Percentiles rank a stretch among this genome's conserved stretches.
Conservation (phyloP, 2,329 filamentous ascomycete species). For the Claviceps africana region DNA sequence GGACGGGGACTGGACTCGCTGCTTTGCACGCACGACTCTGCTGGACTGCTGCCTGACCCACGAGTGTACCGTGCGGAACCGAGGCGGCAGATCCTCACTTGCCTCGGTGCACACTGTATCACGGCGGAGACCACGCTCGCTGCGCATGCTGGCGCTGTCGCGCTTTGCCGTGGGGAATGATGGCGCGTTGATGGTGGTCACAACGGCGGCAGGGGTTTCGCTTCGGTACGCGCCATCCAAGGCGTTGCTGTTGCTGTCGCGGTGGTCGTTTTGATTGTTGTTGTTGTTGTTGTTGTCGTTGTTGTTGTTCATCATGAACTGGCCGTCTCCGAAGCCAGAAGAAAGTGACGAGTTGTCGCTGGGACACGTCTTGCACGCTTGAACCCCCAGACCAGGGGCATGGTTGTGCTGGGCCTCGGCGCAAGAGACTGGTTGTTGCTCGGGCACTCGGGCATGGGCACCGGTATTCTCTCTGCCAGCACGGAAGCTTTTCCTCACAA, state of each 20-base stretch:
- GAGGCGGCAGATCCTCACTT: slow-evolving; percentile 39
- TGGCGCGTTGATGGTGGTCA: slow-evolving; percentile 8
- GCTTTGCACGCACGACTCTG: slow-evolving; percentile 33
- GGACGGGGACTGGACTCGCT: slow-evolving; percentile 13
- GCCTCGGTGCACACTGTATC: slow-evolving; percentile 39
- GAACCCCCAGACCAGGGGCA: slow-evolving; percentile 8
- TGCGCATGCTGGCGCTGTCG: slow-evolving; percentile 3
- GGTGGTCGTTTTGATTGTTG: neutral
- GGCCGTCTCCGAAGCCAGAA: slow-evolving; percentile 49
- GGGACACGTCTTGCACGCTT: slow-evolving; percentile 19
- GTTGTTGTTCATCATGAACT: slow-evolving; percentile 31
- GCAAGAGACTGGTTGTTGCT: slow-evolving; percentile 3
- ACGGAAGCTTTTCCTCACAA: slow-evolving; percentile 4
- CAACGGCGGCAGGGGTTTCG: slow-evolving; percentile 5
- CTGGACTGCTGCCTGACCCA: slow-evolving; percentile 53
- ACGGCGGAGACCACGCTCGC: slow-evolving; percentile 13
- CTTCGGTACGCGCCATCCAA: slow-evolving; percentile 14
- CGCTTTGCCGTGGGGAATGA: slow-evolving; percentile 4
- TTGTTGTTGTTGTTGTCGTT: neutral
- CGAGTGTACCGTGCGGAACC: slow-evolving; percentile 44
- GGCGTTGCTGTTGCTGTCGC: neutral
- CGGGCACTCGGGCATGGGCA: neutral
- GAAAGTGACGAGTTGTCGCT: slow-evolving; percentile 47
- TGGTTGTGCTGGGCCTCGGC: slow-evolving; percentile 7
- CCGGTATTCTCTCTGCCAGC: neutral